Percentiles rank a stretch among this genome's conserved stretches.
phyloP scores from a whole-genome alignment of 2,329 filamentous ascomycete species.

The Meredithiella fracta region DNA sequence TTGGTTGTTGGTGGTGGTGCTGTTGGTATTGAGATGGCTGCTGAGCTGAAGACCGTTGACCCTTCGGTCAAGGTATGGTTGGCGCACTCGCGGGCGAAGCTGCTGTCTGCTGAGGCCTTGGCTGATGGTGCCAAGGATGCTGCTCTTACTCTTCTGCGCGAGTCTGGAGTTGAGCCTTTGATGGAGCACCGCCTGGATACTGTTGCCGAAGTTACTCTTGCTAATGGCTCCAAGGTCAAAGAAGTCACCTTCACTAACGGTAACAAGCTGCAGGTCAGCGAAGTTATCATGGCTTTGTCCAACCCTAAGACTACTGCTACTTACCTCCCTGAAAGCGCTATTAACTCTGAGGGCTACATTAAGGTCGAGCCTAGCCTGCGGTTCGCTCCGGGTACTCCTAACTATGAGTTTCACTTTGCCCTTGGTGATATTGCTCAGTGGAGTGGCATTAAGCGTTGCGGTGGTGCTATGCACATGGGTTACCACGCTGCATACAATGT shows the following conservation, averaged over 20 bases:
- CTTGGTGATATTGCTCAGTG: conserved; percentile 54
- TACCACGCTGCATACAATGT: conserved; percentile 50
- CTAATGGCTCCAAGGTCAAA: conserved; percentile 26
- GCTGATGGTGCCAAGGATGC: conserved; percentile 52
- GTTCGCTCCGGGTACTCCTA: conserved; percentile 37
- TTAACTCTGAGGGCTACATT: conserved; percentile 51
- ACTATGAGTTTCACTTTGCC: conserved; percentile 47
- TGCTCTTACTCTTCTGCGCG: conserved; percentile 39
- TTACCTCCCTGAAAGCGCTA: conserved; percentile 40
- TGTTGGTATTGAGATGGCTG: conserved; percentile 68
- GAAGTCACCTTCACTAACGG: conserved; percentile 45
- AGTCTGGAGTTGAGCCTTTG: conserved; percentile 48
- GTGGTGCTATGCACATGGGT: conserved; percentile 59
- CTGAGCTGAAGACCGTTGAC: conserved; percentile 54
- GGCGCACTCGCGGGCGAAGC: conserved; percentile 52
- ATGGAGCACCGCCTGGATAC: conserved; percentile 41
- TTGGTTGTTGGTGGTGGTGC: conserved; percentile 63
- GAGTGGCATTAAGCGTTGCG: conserved; percentile 67
- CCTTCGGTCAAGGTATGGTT: conserved; percentile 53
- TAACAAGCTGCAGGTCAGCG: conserved; percentile 40
- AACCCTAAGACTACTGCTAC: conserved; percentile 43
- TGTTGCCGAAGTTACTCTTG: conserved; percentile 29
- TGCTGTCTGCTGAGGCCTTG: conserved; percentile 58
- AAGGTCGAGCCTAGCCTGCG: conserved; percentile 34
- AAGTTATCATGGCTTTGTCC: conserved; percentile 55